These are phyloP conservation scores for Peronospora belbahrii DNA, from an alignment of 352 stramenopile genomes.

Conservation along the genomic window DNA sequence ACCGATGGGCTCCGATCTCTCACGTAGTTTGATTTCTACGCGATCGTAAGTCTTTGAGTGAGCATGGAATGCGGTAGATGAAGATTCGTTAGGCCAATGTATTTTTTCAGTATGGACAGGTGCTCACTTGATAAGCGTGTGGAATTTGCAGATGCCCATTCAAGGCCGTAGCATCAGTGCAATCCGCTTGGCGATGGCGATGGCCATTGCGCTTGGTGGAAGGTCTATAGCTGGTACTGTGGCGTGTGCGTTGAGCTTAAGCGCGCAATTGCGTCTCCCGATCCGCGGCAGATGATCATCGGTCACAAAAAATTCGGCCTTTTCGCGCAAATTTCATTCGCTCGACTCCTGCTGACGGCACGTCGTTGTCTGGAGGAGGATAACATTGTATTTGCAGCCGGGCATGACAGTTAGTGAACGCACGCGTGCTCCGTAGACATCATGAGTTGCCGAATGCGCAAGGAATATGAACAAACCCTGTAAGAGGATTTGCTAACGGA, in stretches of 20 bases:
- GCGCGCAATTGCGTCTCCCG: constrained; percentile 87
- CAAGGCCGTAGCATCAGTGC: constrained; percentile 88
- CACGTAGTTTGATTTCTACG: constrained; percentile 94
- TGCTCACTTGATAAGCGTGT: constrained; percentile 96
- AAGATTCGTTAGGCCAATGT: constrained; percentile 95
- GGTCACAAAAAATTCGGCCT: constrained; percentile 92
- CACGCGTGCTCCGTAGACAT: constrained; percentile 91
- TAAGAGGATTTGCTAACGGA: constrained; percentile 91
- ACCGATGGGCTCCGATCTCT: constrained; percentile 98
- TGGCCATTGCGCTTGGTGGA: constrained; percentile 93
- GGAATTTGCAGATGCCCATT: constrained; percentile 90
- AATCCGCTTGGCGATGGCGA: constrained; percentile 85
- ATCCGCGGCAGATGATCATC: constrained; percentile 73
- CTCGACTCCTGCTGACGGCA: constrained; percentile 98
- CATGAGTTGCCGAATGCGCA: constrained; percentile 90
- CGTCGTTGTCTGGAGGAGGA: constrained; percentile 89
- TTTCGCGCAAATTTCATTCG: constrained; percentile 99
- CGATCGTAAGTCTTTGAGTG: constrained; percentile 91
- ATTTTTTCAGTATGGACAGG: constrained; percentile 84
- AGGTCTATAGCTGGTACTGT: constrained; percentile 95
- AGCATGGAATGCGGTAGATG: constrained; percentile 94
- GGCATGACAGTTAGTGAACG: constrained; percentile 99
- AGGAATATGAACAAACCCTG: constrained; percentile 93
- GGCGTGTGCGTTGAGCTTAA: constrained; percentile 96
- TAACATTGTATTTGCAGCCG: constrained; percentile 92